Base-by-base conservation (phyloP, 2,329 filamentous ascomycete species). In the Golovinomyces cichoracearum region DNA sequence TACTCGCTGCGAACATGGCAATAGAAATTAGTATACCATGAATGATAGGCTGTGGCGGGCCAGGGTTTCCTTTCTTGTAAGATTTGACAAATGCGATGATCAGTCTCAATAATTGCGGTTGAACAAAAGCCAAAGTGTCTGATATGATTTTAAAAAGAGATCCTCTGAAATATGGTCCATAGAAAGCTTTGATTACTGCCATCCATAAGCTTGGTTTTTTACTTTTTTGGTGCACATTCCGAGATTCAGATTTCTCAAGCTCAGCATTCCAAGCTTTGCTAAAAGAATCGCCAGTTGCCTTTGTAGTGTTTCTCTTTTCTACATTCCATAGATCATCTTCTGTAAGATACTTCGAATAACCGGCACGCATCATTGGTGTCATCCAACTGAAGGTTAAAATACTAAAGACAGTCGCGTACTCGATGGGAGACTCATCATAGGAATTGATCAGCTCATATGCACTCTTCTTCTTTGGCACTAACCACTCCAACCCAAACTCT, bases 291-390 rank as follows among this genome's bases (percentile, higher is more conserved):
- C 80, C 76, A 0, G 88, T 93, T 12, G 70, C 68, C 54, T 75
- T 75, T 10, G 88, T 93, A 29, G 80, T 80, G 60, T 95, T 88
- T 51, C 72, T 68, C 58, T 76, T 79, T 37, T 85, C 75, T 50
- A 98, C 68, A 52, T 84, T 88, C 92, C 92, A 98, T 22, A 98
- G 71, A 62, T 98, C 88, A 53, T 94, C 83, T 62, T 95, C 85
- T 1, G 85, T 93, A 52, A 98, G 69, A 62, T 77, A 98, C 51
- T 86, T 76, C 59, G 80, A 83, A 67, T 98, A 95, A 1, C 90
- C 90, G 60, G 80, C 80, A 60, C 78, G 85, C 90, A 98, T 98
- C 73, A 98, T 67, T 0, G 90, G 86, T 0, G 90, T 95, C 88
- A 98, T 94, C 90, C 90, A 98, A 49, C 81, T 79, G 63, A 98